These are phyloP conservation scores for Prunus campanulata DNA, from an alignment of 306 rosid species.

Conservation along the genomic window DNA sequence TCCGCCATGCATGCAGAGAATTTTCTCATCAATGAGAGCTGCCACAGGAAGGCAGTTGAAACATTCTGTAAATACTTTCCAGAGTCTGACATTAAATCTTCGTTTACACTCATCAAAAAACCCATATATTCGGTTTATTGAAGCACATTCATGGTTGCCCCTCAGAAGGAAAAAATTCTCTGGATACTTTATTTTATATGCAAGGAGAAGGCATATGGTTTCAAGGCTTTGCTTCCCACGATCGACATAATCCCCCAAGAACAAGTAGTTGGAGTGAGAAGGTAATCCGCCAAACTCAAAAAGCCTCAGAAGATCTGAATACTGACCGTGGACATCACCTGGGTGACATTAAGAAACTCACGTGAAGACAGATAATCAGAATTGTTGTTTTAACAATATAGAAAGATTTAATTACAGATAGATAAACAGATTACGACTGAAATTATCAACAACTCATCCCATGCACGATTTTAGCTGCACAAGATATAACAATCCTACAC, in stretches of 20 bases:
- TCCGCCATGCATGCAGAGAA: conserved; percentile 92
- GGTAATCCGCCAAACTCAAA: conserved; percentile 85
- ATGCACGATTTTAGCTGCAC: not conserved
- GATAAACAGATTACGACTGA: not conserved
- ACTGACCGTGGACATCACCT: conserved; percentile 95
- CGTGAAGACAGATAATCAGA: not conserved
- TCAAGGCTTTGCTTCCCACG: conserved; percentile 89
- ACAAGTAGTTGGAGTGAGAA: conserved; percentile 77
- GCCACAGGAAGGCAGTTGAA: conserved; percentile 92
- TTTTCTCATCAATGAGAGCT: conserved; percentile 75
- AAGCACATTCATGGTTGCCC: conserved; percentile 96
- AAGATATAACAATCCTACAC: not conserved
- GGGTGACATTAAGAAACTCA: conserved; percentile 23
- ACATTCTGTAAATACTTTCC: conserved; percentile 80
- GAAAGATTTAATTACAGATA: not conserved
- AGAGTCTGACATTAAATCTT: conserved; percentile 64
- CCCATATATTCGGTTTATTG: conserved; percentile 82
- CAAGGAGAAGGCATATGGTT: conserved; percentile 88
- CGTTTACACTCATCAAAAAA: conserved; percentile 89
- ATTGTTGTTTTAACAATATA: not conserved
- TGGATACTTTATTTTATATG: conserved; percentile 82
- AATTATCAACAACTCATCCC: not conserved
- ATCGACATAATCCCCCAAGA: conserved; percentile 89
- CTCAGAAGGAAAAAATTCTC: conserved; percentile 77
- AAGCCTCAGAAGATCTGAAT: conserved; percentile 76